phyloP scores from a whole-genome alignment of 805 yeast genomes.

The Wickerhamomyces ciferrii region DNA sequence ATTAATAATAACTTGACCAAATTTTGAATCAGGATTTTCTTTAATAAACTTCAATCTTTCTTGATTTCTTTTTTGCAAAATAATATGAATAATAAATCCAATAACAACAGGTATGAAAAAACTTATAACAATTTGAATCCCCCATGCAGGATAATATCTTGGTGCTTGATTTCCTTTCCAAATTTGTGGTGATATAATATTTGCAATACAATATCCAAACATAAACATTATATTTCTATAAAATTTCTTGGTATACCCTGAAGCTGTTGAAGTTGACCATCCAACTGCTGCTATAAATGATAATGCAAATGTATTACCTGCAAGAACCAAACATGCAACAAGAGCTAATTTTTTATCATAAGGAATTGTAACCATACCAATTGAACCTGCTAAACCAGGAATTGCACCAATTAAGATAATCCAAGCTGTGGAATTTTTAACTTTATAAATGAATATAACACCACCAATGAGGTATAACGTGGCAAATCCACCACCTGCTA shows the following conservation, averaged over 20 bases:
- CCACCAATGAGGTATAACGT: conserved; percentile 26
- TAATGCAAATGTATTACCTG: conserved; percentile 30
- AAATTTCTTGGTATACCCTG: conserved; percentile 39
- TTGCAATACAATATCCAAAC: conserved; percentile 34
- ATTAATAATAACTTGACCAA: conserved; percentile 16
- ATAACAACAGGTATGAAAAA: conserved; percentile 21
- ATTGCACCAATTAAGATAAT: conserved; percentile 21
- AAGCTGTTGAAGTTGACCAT: conserved; percentile 17
- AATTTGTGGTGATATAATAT: conserved; percentile 42
- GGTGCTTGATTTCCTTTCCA: conserved; percentile 37
- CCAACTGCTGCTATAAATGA: conserved; percentile 14
- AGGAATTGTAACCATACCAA: conserved; percentile 35
- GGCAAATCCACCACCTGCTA: conserved; percentile 39
- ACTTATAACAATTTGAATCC: conserved; percentile 40
- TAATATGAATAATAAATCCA: too few relatives aligned
- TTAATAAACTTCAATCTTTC: too few relatives aligned
- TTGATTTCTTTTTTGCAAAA: too few relatives aligned
- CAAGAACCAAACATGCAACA: conserved; percentile 34
- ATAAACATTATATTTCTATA: conserved; percentile 31
- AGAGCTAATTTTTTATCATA: conserved; percentile 34
- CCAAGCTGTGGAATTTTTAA: conserved; percentile 28
- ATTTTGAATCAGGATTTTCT: too few relatives aligned
- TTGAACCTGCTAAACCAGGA: conserved; percentile 36
- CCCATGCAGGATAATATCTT: conserved; percentile 34
- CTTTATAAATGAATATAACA: conserved; percentile 22